Percentiles rank a stretch among this genome's conserved stretches.
phyloP scores from a whole-genome alignment of 2,329 filamentous ascomycete species.

The Fusarium clavum region DNA sequence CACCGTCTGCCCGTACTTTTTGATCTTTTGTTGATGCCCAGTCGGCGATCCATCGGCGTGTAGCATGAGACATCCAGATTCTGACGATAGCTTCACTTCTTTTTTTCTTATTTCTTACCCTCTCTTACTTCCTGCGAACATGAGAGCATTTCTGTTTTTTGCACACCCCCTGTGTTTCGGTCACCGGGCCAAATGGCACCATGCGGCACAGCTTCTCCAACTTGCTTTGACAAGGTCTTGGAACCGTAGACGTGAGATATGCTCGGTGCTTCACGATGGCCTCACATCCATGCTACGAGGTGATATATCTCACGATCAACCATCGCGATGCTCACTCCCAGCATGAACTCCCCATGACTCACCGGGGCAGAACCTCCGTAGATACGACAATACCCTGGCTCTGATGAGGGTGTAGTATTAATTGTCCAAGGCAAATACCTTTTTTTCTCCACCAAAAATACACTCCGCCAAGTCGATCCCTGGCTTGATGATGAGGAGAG shows the following conservation, averaged over 20 bases:
- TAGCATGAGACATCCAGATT: neutral
- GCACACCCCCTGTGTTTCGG: neutral
- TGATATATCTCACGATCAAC: neutral
- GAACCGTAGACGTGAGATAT: neutral
- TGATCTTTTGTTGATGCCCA: conserved; percentile 5
- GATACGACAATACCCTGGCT: neutral
- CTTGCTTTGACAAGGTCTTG: neutral
- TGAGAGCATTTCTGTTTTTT: neutral
- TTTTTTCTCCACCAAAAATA: conserved; percentile 2
- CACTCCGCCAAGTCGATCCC: conserved; percentile 4
- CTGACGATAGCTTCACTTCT: conserved; percentile 16
- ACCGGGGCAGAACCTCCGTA: conserved; percentile 13
- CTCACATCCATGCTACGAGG: neutral
- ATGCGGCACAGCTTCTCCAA: neutral
- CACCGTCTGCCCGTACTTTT: neutral
- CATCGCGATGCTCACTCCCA: neutral
- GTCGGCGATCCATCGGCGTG: conserved; percentile 6
- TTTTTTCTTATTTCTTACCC: neutral
- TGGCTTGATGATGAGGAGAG: neutral
- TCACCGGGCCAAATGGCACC: neutral
- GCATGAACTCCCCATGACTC: conserved; percentile 5
- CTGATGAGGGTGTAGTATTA: neutral
- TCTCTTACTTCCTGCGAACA: neutral
- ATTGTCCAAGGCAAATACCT: neutral
- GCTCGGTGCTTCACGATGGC: neutral